Conservation (phyloP, 1,284 basidiomycete genomes). For the Ceratobasidium sp. region DNA sequence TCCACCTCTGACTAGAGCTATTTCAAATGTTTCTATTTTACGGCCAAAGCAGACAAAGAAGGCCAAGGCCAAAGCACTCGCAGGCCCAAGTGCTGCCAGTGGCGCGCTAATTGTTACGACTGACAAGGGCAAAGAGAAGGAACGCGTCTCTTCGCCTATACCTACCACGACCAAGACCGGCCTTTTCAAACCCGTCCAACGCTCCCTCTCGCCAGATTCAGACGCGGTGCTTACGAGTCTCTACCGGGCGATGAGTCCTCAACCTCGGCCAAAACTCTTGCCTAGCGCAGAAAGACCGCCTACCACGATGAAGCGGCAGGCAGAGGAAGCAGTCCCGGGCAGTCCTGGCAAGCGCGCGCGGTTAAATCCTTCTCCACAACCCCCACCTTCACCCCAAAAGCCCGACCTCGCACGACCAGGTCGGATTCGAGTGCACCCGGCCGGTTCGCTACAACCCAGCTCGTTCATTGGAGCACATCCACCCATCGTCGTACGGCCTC, state of each 20-base stretch:
- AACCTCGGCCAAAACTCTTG: background rate
- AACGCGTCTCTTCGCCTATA: conserved; percentile 20
- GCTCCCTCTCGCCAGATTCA: conserved; percentile 31
- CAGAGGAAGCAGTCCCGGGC: background rate
- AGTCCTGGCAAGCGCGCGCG: conserved; percentile 33
- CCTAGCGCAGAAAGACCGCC: conserved; percentile 30
- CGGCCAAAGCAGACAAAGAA: conserved; percentile 18
- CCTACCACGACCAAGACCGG: background rate
- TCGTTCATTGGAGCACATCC: conserved; percentile 23
- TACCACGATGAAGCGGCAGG: conserved; percentile 36
- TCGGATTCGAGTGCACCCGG: conserved; percentile 32
- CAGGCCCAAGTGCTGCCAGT: conserved; percentile 19
- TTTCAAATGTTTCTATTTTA: conserved; percentile 14
- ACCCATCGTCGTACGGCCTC: conserved; percentile 30
- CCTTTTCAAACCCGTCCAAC: conserved; percentile 5
- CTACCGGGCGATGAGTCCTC: background rate
- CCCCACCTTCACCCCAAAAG: conserved; percentile 20
- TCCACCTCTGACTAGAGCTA: conserved; percentile 23
- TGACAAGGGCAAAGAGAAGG: conserved; percentile 40
- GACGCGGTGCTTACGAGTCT: conserved; percentile 29
- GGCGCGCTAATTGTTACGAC: conserved; percentile 2
- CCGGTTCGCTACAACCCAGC: conserved; percentile 14
- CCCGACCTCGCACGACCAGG: background rate
- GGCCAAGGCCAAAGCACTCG: conserved; percentile 28
- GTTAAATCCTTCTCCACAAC: conserved; percentile 27